Base-by-base conservation (phyloP, 352 stramenopile species). In the Thraustochytrium sp. region DNA sequence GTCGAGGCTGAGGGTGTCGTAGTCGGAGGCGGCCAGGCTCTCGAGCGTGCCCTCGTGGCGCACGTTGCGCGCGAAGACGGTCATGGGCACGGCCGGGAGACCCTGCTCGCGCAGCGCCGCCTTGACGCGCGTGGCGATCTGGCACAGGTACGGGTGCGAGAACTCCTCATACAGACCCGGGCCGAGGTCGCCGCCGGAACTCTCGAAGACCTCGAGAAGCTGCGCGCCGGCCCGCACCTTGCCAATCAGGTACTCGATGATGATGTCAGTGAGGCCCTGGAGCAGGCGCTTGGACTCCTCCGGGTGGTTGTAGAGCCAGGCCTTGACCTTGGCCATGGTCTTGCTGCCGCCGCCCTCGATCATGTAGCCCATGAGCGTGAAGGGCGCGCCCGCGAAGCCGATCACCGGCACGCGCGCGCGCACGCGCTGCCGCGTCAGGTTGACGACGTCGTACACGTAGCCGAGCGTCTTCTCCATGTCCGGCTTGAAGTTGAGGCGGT, bases 291-390 rank as follows among this genome's bases (percentile, higher is more conserved):
- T 91, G 4, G 94, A 92, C 26, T 91, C 94, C 62, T 97, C 88
- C 0, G 95, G 93, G 85, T 99, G 88, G 26, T 87, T 86, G 82
- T 95, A 93, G 31, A 99, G 85, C 89, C 97, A 99, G n/a, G 92
- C 92, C 89, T 97, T 96, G 61, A 96, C 92, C 83, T 96, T 90
- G 29, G 93, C 90, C 83, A 94, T 95, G 62, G 97, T 98, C 85
- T 96, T 96, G 83, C 94, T 97, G 46, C 93, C 95, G 34, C 94
- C 94, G 82, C 96, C 96, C 63, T 98, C 96, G 36, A 99, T 95
- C 94, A 99, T 98, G 90, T 99, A 99, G 89, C 94, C 98, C 63
- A 99, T 90, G 53, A 99, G 91, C 44, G 96, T 99, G 82, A 97
- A 95, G 16, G 96, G 96, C 21, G 91, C 96, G 38, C 96, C 96